A percentile compares a stretch with the other conserved stretches of the same genome.
Conservation (phyloP, 129 eudicot genomes). For the Flaveria trinervia region DNA sequence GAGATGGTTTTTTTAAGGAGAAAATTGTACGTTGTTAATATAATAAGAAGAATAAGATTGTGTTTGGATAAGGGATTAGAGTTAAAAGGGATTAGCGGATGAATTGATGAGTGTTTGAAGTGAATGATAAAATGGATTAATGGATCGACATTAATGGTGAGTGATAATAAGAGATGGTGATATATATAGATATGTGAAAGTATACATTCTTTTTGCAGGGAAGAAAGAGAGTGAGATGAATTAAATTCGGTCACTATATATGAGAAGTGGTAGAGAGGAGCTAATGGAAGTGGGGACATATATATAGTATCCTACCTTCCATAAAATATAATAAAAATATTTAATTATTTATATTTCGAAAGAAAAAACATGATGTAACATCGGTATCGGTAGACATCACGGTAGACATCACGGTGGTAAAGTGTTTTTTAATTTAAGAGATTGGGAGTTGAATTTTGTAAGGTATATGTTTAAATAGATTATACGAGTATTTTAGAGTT, state of each 20-base stretch:
- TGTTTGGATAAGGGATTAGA: constrained; percentile 9
- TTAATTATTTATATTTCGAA: too few species aligned
- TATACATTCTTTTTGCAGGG: constrained; percentile 7
- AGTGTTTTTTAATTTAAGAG: too few species aligned
- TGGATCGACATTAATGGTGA: constrained; percentile 2
- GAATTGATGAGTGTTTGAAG: background rate
- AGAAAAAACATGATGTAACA: background rate
- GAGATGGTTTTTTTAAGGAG: constrained; percentile 16
- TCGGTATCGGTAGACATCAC: too few species aligned
- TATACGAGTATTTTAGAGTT: too few species aligned
- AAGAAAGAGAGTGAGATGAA: constrained; percentile 23
- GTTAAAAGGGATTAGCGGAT: background rate
- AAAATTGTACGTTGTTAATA: background rate
- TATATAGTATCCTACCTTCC: constrained; percentile 21
- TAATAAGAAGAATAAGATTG: background rate
- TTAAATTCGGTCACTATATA: constrained; percentile 1
- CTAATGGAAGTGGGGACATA: constrained; percentile 12
- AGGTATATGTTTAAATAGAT: too few species aligned
- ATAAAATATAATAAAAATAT: background rate
- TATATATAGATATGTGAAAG: background rate
- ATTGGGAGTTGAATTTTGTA: too few species aligned
- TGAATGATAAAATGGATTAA: constrained; percentile 2
- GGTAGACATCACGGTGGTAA: too few species aligned
- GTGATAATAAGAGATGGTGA: constrained; percentile 17
- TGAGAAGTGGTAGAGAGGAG: constrained; percentile 5